Evolutionary conservation across 2,329 filamentous ascomycete genomes (phyloP).

Genomic region (Cercospora sp.): DNA sequence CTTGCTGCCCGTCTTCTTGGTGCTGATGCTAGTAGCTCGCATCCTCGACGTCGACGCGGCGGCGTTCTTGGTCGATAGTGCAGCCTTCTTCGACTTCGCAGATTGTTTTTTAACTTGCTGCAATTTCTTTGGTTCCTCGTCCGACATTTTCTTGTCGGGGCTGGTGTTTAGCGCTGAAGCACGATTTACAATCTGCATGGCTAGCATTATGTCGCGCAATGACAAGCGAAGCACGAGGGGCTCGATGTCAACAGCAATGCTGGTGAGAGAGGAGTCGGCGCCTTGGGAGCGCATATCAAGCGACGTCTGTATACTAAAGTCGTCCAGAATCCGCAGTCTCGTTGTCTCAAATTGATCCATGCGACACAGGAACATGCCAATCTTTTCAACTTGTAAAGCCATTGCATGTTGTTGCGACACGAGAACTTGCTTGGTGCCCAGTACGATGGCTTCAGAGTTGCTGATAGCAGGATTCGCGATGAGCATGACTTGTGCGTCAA

Average conservation of each 20-base stretch:
- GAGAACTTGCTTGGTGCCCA: constrained; percentile 90
- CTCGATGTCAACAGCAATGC: constrained; percentile 83
- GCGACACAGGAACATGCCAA: constrained; percentile 97
- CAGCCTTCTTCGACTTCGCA: constrained; percentile 34
- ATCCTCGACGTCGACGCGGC: constrained; percentile 47
- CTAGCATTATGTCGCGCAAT: constrained; percentile 89
- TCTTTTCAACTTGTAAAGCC: constrained; percentile 87
- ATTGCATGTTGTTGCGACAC: constrained; percentile 91
- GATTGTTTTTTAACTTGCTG: constrained; percentile 50
- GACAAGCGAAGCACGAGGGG: constrained; percentile 88
- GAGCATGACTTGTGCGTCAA: constrained; percentile 93
- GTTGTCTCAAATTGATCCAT: constrained; percentile 98
- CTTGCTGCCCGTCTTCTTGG: constrained; percentile 53
- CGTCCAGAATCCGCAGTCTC: constrained; percentile 87
- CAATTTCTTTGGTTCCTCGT: constrained; percentile 59
- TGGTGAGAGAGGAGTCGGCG: constrained; percentile 63
- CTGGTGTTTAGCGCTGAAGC: constrained; percentile 77
- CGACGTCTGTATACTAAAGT: constrained; percentile 88
- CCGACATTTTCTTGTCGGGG: constrained; percentile 48
- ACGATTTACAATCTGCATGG: constrained; percentile 86
- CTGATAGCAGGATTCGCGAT: constrained; percentile 90
- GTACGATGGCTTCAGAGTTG: constrained; percentile 91
- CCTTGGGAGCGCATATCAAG: constrained; percentile 71
- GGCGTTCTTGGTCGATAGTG: constrained; percentile 49
- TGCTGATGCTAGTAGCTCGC: constrained; percentile 49